Percentiles rank a stretch among this genome's conserved stretches.
These are phyloP conservation scores for Pseudopyrenochaeta lycopersici DNA, from an alignment of 2,329 filamentous ascomycete genomes.

Conservation along the genomic window DNA sequence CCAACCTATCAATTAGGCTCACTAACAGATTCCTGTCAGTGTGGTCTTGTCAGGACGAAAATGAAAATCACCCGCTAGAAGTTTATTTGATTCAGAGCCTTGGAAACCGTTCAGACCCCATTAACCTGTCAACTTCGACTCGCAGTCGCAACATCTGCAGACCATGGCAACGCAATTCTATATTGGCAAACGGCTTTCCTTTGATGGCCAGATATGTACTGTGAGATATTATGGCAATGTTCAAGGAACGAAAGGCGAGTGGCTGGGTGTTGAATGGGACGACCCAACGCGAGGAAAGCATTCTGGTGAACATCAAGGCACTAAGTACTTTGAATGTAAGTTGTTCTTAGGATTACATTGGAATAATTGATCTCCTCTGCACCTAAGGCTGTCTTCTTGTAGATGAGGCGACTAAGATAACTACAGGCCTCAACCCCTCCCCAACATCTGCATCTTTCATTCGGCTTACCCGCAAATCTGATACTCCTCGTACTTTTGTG, in stretches of 20 bases:
- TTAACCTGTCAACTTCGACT: too few relatives aligned
- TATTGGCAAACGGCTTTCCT: conserved; percentile 81
- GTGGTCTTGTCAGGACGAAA: not conserved
- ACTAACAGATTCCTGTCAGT: not conserved
- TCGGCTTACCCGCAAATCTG: conserved; percentile 75
- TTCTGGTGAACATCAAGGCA: conserved; percentile 80
- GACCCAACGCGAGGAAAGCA: conserved; percentile 88
- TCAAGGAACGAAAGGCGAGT: conserved; percentile 76
- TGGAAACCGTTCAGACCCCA: too few relatives aligned
- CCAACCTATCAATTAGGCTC: not conserved
- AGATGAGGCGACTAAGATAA: conserved; percentile 35
- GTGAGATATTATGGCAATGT: conserved; percentile 84
- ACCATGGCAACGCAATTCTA: conserved; percentile 50
- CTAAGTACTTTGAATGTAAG: conserved; percentile 83
- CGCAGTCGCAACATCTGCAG: not conserved
- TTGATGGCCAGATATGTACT: conserved; percentile 79
- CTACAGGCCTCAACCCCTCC: conserved; percentile 66
- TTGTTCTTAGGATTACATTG: too few relatives aligned
- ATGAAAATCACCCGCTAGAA: not conserved
- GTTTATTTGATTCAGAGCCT: not conserved
- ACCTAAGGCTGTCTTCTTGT: too few relatives aligned
- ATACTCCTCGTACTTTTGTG: conserved; percentile 76
- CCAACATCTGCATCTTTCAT: conserved; percentile 86
- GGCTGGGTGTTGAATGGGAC: conserved; percentile 98
- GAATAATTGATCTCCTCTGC: too few relatives aligned